These are phyloP conservation scores for Astrothelium macrocarpum DNA, from an alignment of 495 filamentous ascomycete species.

Conservation along the genomic window DNA sequence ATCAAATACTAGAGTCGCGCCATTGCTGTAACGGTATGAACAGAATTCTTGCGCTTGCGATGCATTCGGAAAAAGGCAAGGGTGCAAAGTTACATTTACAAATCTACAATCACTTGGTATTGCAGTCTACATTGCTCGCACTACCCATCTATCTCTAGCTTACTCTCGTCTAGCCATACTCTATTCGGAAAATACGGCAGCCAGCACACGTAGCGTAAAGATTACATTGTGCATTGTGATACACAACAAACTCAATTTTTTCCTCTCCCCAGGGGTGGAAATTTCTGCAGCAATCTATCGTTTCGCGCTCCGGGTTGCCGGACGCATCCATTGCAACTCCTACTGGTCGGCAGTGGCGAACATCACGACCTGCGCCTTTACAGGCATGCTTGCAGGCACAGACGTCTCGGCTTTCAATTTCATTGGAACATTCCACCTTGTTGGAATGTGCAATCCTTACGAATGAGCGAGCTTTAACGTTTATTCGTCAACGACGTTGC, in stretches of 20 bases:
- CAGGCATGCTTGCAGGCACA: background rate
- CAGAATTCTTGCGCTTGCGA: slow-evolving; percentile 4
- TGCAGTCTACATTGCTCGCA: background rate
- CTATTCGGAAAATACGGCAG: background rate
- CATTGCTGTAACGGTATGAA: background rate
- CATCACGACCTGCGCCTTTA: background rate
- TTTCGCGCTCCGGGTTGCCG: background rate
- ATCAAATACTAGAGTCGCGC: background rate
- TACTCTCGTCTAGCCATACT: background rate
- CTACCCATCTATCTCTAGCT: background rate
- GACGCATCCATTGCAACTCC: background rate
- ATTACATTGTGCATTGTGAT: background rate
- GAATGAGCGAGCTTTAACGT: background rate
- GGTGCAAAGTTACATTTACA: slow-evolving; percentile 4
- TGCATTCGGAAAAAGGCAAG: slow-evolving; percentile 4
- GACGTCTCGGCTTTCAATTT: background rate
- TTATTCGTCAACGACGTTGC: background rate
- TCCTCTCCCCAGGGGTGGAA: background rate
- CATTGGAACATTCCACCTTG: background rate
- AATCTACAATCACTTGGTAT: background rate
- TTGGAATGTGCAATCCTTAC: background rate
- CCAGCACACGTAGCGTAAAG: background rate
- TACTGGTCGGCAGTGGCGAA: background rate
- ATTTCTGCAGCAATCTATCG: background rate
- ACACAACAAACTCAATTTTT: background rate